Percentiles rank a stretch among this genome's conserved stretches.
Conservation (phyloP, 2,329 filamentous ascomycete genomes). For the Ascochyta fabae region DNA sequence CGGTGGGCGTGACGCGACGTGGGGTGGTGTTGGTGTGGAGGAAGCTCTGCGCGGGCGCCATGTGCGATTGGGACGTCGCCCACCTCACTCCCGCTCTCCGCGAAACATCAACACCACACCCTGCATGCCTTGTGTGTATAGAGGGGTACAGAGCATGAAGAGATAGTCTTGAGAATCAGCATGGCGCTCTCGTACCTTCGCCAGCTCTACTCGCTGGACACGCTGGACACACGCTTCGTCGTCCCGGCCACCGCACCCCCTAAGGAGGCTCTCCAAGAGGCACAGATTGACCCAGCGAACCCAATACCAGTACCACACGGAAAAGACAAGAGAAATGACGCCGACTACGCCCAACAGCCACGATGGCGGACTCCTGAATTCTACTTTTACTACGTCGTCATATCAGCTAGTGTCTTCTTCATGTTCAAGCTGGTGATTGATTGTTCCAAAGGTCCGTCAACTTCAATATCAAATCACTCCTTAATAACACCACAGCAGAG, state of each 20-base stretch:
- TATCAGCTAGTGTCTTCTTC: conserved; percentile 71
- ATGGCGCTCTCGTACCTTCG: conserved; percentile 57
- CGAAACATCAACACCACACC: conserved; percentile 8
- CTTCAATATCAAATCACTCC: neutral
- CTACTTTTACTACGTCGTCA: conserved; percentile 76
- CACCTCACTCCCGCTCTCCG: conserved; percentile 24
- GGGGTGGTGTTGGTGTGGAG: conserved; percentile 33
- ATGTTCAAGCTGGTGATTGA: conserved; percentile 93
- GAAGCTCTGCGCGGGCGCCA: conserved; percentile 20
- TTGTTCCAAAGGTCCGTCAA: conserved; percentile 75
- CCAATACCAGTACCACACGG: conserved; percentile 36
- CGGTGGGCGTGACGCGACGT: conserved; percentile 17
- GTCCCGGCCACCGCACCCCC: conserved; percentile 72
- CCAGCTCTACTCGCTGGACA: conserved; percentile 68
- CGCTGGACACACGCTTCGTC: conserved; percentile 75
- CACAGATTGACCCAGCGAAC: conserved; percentile 41
- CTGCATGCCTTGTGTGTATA: conserved; percentile 9
- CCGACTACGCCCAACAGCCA: conserved; percentile 63
- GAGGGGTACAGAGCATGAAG: conserved; percentile 23
- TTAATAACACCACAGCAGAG: conserved; percentile 57
- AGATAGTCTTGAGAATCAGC: conserved; percentile 23
- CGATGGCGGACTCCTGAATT: conserved; percentile 91
- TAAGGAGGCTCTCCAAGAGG: conserved; percentile 46
- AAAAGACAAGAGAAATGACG: conserved; percentile 27
- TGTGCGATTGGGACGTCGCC: neutral